phyloP scores from a whole-genome alignment of 495 filamentous ascomycete genomes.

The Penicillium canariense region DNA sequence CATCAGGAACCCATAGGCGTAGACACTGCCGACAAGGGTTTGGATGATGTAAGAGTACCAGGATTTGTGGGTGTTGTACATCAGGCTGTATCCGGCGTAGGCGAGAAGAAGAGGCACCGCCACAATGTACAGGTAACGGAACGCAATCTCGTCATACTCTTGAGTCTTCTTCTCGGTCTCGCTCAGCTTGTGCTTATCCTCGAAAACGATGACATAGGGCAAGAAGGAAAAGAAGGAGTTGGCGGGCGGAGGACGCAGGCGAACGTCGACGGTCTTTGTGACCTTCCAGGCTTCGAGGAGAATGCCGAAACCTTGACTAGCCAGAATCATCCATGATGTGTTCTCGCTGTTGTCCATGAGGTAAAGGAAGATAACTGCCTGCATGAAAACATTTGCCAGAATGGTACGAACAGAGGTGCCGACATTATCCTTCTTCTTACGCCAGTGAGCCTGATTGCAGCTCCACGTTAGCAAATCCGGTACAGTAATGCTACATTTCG shows the following conservation, averaged over 20 bases:
- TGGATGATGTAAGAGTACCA: conserved; percentile 95
- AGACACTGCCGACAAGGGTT: conserved; percentile 92
- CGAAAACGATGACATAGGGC: conserved; percentile 82
- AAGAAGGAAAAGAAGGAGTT: conserved; percentile 67
- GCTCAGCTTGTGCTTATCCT: conserved; percentile 94
- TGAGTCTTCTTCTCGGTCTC: conserved; percentile 97
- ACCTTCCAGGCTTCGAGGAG: conserved; percentile 97
- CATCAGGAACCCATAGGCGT: conserved; percentile 98
- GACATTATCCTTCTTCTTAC: conserved; percentile 98
- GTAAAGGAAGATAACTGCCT: conserved; percentile 93
- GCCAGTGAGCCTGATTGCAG: conserved; percentile 69
- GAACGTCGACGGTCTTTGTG: conserved; percentile 93
- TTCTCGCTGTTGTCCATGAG: conserved; percentile 97
- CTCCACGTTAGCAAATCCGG: conserved; percentile 16
- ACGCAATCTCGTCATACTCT: conserved; percentile 96
- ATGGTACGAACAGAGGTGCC: conserved; percentile 95
- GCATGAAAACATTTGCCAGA: conserved; percentile 97
- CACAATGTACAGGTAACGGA: conserved; percentile 90
- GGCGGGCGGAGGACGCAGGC: conserved; percentile 64
- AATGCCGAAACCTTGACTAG: conserved; percentile 90
- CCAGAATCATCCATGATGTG: conserved; percentile 98
- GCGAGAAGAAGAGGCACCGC: conserved; percentile 85
- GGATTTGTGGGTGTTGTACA: conserved; percentile 95
- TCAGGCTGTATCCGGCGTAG: conserved; percentile 84
- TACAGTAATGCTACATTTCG: not conserved